Percentiles rank a stretch among this genome's conserved stretches.
Conservation (phyloP, 441 rosid genomes). For the Cnidoscolus chayamansa region DNA sequence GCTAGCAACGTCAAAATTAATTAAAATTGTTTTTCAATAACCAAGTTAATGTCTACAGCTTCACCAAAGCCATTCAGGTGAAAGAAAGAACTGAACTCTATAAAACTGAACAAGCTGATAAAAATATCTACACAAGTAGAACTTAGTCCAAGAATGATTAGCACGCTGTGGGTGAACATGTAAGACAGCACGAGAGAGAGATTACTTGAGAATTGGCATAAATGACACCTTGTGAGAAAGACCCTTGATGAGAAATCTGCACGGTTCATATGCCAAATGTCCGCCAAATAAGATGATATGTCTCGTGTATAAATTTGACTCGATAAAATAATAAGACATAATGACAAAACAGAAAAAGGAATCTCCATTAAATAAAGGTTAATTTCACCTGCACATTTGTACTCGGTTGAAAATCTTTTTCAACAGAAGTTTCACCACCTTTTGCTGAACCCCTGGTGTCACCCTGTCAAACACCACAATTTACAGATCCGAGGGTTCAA, state of each 20-base stretch:
- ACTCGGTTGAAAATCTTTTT: conserved; percentile 54
- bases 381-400: conserved; percentile 57
- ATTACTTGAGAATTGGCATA: conserved; percentile 73
- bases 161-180: conserved; percentile 15
- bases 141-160: not conserved
- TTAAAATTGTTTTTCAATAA: not conserved
- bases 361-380: conserved; percentile 4
- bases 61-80: not conserved
- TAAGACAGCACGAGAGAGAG: conserved; percentile 18
- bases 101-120: not conserved
- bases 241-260: conserved; percentile 72
- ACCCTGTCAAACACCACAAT: conserved; percentile 18
- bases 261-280: conserved; percentile 17
- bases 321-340: not conserved
- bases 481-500: not conserved
- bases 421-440: conserved; percentile 64
- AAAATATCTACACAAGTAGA: not conserved
- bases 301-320: not conserved
- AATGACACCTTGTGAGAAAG: conserved; percentile 54
- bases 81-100: not conserved
- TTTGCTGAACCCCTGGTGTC: conserved; percentile 63
- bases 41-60: not conserved
- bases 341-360: not conserved
- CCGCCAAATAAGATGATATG: conserved; percentile 6
- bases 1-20: not conserved